Base-by-base conservation (phyloP, 352 stramenopile genomes). In the Phytophthora colocasiae region DNA sequence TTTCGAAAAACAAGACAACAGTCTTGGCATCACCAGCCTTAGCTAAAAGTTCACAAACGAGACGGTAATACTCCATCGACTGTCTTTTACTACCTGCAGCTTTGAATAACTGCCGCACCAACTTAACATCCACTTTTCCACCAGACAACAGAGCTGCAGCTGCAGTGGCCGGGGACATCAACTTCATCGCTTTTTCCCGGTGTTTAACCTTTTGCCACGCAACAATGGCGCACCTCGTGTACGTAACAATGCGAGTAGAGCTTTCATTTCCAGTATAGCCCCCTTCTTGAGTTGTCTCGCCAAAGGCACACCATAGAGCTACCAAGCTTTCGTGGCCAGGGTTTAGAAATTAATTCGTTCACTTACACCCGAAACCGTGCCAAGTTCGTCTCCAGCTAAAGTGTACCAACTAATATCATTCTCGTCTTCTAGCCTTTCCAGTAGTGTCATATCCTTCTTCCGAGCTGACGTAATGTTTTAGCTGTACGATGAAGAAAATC, bases 81-180 rank as follows among this genome's bases (percentile, higher is more conserved):
- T 58, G 15, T 11, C 14, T 22, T n/a, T 10, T 58, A n/a, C 6
- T 29, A 17, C 2, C 34, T 4, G 53, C 48, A 12, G 5, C 12
- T 3, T 51, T 44, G 24, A 70, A 26, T 4, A 70, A 56, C 15
- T 24, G 19, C 1, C 45, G 47, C n/a, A 70, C 11, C 19, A 19
- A 10, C 11, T 5, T 26, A 1, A 24, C 51, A 41, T 40, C 26
- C 19, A 59, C 11, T 1, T 26, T 10, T 27, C 22, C 26, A 9
- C 11, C 15, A 6, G n/a, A 29, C 9, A 17, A 26, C 15, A 66
- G 36, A 3, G 45, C 43, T 5, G 43, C 31, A 9, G 32, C 34
- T 14, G 48, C 56, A n/a, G 14, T 29, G 6, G 34, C 43, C 10
- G 41, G 38, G n/a, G 55, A 7, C 43, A 71, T 66, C 24, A 58